phyloP scores from a whole-genome alignment of 306 rosid genomes.

The Aeschynomene evenia region DNA sequence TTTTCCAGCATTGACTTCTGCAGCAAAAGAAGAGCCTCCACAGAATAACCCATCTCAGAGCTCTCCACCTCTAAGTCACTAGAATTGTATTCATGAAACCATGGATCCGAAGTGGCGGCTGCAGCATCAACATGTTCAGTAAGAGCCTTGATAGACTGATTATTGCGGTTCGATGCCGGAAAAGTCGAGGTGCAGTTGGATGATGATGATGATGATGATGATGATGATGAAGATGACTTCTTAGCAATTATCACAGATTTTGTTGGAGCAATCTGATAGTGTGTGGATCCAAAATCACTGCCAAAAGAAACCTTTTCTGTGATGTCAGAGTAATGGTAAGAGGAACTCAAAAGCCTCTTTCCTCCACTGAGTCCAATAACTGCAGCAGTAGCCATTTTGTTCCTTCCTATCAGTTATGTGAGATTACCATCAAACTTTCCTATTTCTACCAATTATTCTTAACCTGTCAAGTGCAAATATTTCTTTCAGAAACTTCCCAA shows the following conservation, averaged over 20 bases:
- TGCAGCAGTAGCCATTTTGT: slow-evolving; percentile 86
- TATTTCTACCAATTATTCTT: slow-evolving; percentile 19
- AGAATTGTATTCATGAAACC: slow-evolving; percentile 39
- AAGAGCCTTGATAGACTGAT: slow-evolving; percentile 63
- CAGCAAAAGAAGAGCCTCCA: slow-evolving; percentile 85
- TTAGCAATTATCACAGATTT: slow-evolving; percentile 52
- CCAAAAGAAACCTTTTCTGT: slow-evolving; percentile 59
- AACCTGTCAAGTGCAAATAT: slow-evolving; percentile 18
- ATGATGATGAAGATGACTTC: slow-evolving; percentile 62
- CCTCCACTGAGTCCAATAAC: slow-evolving; percentile 83
- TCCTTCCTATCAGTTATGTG: slow-evolving; percentile 41
- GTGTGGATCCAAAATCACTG: slow-evolving; percentile 54
- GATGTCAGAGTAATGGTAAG: slow-evolving; percentile 69
- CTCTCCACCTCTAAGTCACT: slow-evolving; percentile 54
- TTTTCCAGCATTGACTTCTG: slow-evolving; percentile 95
- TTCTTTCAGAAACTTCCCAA: slow-evolving; percentile 38
- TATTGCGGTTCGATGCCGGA: slow-evolving; percentile 41
- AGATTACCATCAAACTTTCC: slow-evolving; percentile 49
- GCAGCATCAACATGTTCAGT: slow-evolving; percentile 60
- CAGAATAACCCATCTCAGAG: slow-evolving; percentile 55
- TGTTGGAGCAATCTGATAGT: slow-evolving; percentile 50
- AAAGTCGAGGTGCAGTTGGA: slow-evolving; percentile 49
- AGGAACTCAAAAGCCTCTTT: slow-evolving; percentile 79
- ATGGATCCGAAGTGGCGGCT: slow-evolving; percentile 44
- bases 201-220: slow-evolving; percentile 72